phyloP scores from a whole-genome alignment of 2,329 filamentous ascomycete species.

The Raffaelea albimanens region DNA sequence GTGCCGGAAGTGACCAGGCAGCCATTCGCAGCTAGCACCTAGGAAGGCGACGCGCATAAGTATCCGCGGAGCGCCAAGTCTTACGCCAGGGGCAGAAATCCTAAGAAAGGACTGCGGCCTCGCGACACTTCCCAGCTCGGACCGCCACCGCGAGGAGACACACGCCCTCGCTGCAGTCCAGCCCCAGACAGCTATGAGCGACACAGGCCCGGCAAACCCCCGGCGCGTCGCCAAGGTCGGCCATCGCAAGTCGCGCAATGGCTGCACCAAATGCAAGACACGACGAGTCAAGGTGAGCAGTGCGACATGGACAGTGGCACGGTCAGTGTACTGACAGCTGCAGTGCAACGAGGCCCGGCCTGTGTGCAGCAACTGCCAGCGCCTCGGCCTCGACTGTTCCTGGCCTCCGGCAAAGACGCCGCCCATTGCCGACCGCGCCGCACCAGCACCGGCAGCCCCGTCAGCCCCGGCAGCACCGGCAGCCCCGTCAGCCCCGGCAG shows the following conservation, averaged over 20 bases:
- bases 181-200: too few relatives aligned
- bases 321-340: background rate
- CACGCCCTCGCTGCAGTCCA: too few relatives aligned
- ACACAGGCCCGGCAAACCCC: too few relatives aligned
- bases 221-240: slow-evolving; percentile 16
- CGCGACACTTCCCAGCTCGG: too few relatives aligned
- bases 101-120: too few relatives aligned
- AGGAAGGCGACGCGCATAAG: too few relatives aligned
- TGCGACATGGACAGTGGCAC: background rate
- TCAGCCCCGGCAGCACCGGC: background rate
- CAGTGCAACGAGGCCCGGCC: slow-evolving; percentile 18
- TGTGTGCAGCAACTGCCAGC: slow-evolving; percentile 16
- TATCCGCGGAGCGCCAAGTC: too few relatives aligned
- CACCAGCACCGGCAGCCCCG: background rate
- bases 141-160: too few relatives aligned
- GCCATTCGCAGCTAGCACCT: too few relatives aligned
- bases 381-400: slow-evolving; percentile 14
- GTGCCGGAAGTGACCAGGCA: too few relatives aligned
- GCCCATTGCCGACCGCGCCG: background rate
- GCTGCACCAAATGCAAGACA: slow-evolving; percentile 20
- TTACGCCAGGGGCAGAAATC: too few relatives aligned
- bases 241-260: slow-evolving; percentile 22
- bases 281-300: slow-evolving; percentile 20
- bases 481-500: too few relatives aligned
- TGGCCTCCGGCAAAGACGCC: slow-evolving; percentile 15